Evolutionary conservation across 2,329 filamentous ascomycete genomes (phyloP), one percentile per base, ranked within the genome.

Genomic region (Tricladium varicosporioides): DNA sequence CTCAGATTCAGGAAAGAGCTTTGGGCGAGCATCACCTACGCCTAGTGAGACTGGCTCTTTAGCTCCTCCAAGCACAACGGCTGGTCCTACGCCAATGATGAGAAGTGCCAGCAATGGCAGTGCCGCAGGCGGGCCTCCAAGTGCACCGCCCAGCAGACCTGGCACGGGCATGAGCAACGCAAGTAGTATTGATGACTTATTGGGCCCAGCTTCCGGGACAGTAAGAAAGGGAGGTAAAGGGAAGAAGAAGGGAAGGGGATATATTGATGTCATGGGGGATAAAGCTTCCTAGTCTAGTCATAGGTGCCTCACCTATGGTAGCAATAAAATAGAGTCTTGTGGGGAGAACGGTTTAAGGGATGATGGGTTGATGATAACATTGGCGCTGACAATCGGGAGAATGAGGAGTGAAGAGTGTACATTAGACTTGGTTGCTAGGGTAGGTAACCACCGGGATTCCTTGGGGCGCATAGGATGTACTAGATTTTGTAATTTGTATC

Each of bases 171-270:
- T 96, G 80, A 95, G 91, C 73, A 91, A 91, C 69, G 91, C 91
- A n/a, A 95, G 87, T 73, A 94, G 89, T 66, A 95, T 99, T 69
- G 94, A 99, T 67, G 94, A 99, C 71, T 77, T 99, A 61, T 77
- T 99, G 18, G 90, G 90, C 5, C 86, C 88, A 4, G 84, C 88
- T 2, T 83, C 80, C 31, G 82, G 88, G 15, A 82, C 89, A 62
- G 92, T 89, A 58, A 81, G 80, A 1, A 74, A 70, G 66, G 80
- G 80, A 0, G 75, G 69, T 63, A 89, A 84, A 72, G 91, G 88
- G 72, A 78, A 83, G 67, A 91, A 91, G 78, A 96, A 92, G 79
- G 85, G 87, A 18, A 88, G 91, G 31, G 80, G 92, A 27, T 99
- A 99, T 78, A 87, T 99, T 31, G 94, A 99, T 80, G 91, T 99